A percentile compares a stretch with the other conserved stretches of the same genome.
Conservation (phyloP, 2,329 filamentous ascomycete species). For the Diplocarpon mali region DNA sequence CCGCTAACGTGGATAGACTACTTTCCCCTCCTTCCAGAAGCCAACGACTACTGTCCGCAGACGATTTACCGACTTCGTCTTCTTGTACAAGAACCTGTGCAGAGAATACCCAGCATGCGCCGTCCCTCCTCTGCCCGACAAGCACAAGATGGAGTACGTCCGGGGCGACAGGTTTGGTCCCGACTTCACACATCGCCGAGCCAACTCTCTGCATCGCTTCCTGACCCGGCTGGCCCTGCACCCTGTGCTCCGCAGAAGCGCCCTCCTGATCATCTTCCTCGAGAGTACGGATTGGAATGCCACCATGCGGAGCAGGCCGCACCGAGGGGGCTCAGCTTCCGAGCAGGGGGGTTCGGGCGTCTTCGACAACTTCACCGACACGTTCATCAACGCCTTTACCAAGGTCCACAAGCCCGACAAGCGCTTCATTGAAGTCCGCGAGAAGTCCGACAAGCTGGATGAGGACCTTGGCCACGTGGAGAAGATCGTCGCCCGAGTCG, state of each 20-base stretch:
- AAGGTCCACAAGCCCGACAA: conserved; percentile 94
- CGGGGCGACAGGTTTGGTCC: conserved; percentile 88
- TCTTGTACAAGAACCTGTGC: conserved; percentile 81
- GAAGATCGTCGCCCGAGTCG: conserved; percentile 88
- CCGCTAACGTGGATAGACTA: conserved; percentile 49
- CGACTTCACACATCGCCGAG: conserved; percentile 83
- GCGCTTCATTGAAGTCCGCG: conserved; percentile 86
- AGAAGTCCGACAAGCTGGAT: conserved; percentile 86
- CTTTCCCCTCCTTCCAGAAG: conserved; percentile 87
- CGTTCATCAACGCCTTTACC: conserved; percentile 92
- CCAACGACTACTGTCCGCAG: conserved; percentile 69
- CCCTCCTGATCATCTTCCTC: conserved; percentile 78
- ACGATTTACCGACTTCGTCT: conserved; percentile 96
- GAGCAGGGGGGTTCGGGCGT: conserved; percentile 51
- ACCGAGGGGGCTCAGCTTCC: conserved; percentile 46
- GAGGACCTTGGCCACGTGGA: conserved; percentile 89
- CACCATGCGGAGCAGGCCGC: conserved; percentile 72
- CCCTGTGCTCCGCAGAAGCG: conserved; percentile 73
- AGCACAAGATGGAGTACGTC: conserved; percentile 98
- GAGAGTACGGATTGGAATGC: conserved; percentile 95
- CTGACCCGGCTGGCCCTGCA: conserved; percentile 78
- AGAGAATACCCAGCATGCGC: conserved; percentile 86
- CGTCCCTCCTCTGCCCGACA: conserved; percentile 89
- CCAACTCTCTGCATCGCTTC: conserved; percentile 85
- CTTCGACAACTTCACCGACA: conserved; percentile 92